Evolutionary conservation across 176 grass and related monocot species (phyloP).

Genomic region (Eragrostis curvula): DNA sequence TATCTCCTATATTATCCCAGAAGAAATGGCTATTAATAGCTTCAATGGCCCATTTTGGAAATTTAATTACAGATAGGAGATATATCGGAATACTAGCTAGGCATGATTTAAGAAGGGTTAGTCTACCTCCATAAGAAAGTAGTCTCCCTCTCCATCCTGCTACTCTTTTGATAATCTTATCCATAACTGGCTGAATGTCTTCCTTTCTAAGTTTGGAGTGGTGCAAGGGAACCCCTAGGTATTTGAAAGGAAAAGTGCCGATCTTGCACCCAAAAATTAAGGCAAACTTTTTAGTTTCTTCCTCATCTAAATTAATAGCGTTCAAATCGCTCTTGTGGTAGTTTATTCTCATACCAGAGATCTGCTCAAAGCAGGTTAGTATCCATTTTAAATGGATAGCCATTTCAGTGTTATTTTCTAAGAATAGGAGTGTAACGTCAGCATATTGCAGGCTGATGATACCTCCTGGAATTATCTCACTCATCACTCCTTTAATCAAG

Average conservation of each 20-base stretch:
- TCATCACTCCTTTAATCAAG: neutral
- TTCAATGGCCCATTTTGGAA: neutral
- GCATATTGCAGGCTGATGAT: neutral
- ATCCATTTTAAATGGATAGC: neutral
- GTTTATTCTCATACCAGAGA: neutral
- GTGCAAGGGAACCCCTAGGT: neutral
- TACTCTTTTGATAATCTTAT: neutral
- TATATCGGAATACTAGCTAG: neutral
- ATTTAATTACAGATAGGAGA: neutral
- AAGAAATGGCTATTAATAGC: neutral
- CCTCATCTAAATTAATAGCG: neutral
- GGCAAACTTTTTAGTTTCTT: neutral
- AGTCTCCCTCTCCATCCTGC: neutral
- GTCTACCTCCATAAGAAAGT: neutral
- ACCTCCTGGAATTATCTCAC: neutral
- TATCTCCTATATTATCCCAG: neutral
- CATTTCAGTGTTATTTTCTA: neutral
- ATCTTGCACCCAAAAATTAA: neutral
- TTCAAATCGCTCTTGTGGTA: neutral
- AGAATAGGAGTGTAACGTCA: neutral
- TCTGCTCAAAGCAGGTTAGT: rapidly evolving
- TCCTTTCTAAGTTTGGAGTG: neutral
- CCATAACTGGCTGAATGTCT: neutral
- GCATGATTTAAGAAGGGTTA: neutral
- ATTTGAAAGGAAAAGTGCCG: neutral